phyloP scores from a whole-genome alignment of 2,329 filamentous ascomycete genomes.

The Aureobasidium sp. region DNA sequence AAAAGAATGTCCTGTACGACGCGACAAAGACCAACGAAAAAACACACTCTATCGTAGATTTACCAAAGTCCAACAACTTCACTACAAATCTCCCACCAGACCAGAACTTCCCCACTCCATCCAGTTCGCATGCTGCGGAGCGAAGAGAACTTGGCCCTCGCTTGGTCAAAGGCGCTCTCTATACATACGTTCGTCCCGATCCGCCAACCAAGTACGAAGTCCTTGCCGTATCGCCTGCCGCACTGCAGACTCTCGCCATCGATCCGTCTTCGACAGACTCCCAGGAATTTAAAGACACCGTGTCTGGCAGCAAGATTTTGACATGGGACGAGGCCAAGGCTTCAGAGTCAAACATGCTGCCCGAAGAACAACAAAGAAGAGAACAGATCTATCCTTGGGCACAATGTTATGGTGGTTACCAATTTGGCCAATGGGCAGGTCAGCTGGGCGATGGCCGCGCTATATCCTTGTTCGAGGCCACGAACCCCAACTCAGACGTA shows the following conservation, averaged over 20 bases:
- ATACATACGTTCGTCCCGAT: constrained; percentile 85
- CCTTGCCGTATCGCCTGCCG: constrained; percentile 69
- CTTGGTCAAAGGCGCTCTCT: constrained; percentile 76
- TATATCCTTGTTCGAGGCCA: constrained; percentile 88
- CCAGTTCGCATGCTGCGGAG: constrained; percentile 71
- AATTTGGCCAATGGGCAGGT: constrained; percentile 78
- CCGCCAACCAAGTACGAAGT: constrained; percentile 65
- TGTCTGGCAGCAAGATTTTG: constrained; percentile 74
- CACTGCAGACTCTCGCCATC: constrained; percentile 75
- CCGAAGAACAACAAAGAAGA: constrained; percentile 49
- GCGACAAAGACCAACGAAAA: constrained; percentile 22
- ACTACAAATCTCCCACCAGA: constrained; percentile 68
- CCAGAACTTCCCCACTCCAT: constrained; percentile 68
- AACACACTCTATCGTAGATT: constrained; percentile 38
- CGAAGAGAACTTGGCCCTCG: constrained; percentile 71
- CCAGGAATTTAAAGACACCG: constrained; percentile 67
- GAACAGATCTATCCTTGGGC: constrained; percentile 90
- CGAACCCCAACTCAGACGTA: constrained; percentile 61
- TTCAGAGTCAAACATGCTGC: constrained; percentile 17
- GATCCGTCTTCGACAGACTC: constrained; percentile 58
- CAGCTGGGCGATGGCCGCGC: constrained; percentile 92
- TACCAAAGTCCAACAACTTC: constrained; percentile 60
- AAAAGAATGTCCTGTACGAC: constrained; percentile 19
- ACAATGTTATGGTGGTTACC: constrained; percentile 84
- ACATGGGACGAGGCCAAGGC: constrained; percentile 61